Evolutionary conservation across 805 yeast species (phyloP).

Genomic region (Wickerhamiella dianesei): DNA sequence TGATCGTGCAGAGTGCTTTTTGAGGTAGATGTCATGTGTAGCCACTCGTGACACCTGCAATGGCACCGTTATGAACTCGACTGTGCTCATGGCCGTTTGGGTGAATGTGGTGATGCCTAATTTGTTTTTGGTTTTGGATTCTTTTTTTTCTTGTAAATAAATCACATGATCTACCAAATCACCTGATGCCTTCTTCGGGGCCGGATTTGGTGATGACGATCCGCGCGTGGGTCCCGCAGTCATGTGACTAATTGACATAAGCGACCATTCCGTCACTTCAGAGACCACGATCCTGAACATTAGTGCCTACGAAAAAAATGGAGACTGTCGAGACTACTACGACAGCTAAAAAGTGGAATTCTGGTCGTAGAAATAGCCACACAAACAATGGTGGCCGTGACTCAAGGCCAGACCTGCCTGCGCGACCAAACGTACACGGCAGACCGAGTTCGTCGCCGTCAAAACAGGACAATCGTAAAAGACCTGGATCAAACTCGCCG

Average conservation of each 20-base stretch:
- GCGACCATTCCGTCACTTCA: too few species aligned
- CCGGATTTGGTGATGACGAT: too few species aligned
- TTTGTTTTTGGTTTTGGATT: too few species aligned
- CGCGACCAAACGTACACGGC: background rate
- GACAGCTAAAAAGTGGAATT: background rate
- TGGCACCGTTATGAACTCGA: conserved; percentile 15
- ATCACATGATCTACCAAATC: too few species aligned
- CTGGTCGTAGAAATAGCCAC: background rate
- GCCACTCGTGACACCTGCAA: conserved; percentile 10
- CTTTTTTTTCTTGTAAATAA: too few species aligned
- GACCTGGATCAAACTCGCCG: background rate
- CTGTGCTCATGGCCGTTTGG: background rate
- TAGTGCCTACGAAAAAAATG: background rate
- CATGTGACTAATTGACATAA: too few species aligned
- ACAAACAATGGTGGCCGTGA: background rate
- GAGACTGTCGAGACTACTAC: background rate
- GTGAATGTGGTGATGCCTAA: background rate
- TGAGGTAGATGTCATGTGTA: conserved; percentile 17
- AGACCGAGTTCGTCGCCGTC: background rate
- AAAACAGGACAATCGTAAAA: background rate
- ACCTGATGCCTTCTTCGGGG: too few species aligned
- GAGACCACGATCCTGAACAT: too few species aligned
- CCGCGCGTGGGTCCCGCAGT: too few species aligned
- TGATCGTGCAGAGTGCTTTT: conserved; percentile 15
- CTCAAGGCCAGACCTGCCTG: background rate